Percentiles rank a stretch among this genome's conserved stretches.
Conservation (phyloP, 441 rosid species). For the Pelargonium citronellum region DNA sequence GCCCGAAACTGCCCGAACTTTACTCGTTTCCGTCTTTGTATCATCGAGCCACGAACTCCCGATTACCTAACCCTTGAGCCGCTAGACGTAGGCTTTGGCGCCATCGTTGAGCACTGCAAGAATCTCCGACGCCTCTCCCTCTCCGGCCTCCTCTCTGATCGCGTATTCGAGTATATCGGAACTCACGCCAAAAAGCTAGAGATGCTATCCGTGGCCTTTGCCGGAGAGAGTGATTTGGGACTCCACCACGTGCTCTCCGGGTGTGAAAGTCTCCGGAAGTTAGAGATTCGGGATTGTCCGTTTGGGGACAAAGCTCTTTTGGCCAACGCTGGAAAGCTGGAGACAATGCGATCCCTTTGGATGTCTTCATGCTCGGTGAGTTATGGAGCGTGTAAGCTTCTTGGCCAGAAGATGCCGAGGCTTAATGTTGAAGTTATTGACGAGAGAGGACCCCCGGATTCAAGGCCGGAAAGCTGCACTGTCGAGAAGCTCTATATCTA, state of each 20-base stretch:
- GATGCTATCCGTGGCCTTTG: slow-evolving; percentile 92
- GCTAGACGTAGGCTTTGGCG: slow-evolving; percentile 91
- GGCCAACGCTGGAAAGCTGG: slow-evolving; percentile 79
- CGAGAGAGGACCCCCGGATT: slow-evolving; percentile 39
- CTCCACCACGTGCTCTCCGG: slow-evolving; percentile 77
- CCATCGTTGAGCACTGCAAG: slow-evolving; percentile 70
- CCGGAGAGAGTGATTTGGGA: slow-evolving; percentile 72
- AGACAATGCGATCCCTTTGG: slow-evolving; percentile 99
- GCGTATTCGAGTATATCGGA: slow-evolving; percentile 72
- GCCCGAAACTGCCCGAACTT: slow-evolving; percentile 77
- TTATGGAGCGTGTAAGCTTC: slow-evolving; percentile 67
- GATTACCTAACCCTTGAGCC: slow-evolving; percentile 65
- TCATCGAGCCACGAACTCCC: slow-evolving; percentile 66
- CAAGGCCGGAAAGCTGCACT: slow-evolving; percentile 39
- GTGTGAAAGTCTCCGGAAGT: slow-evolving; percentile 75
- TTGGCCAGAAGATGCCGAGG: slow-evolving; percentile 63
- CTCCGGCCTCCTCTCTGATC: slow-evolving; percentile 72
- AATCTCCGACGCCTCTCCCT: slow-evolving; percentile 60
- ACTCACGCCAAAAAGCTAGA: slow-evolving; percentile 70
- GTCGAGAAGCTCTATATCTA: slow-evolving; percentile 81
- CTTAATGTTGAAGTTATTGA: slow-evolving; percentile 76
- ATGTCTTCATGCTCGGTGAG: slow-evolving; percentile 91
- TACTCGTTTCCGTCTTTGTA: slow-evolving; percentile 69
- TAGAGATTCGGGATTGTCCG: slow-evolving; percentile 81
- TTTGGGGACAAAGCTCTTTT: slow-evolving; percentile 78